Evolutionary conservation across 192 early-diverging fungal genomes (phyloP).

Genomic region (Dissophora globulifera): DNA sequence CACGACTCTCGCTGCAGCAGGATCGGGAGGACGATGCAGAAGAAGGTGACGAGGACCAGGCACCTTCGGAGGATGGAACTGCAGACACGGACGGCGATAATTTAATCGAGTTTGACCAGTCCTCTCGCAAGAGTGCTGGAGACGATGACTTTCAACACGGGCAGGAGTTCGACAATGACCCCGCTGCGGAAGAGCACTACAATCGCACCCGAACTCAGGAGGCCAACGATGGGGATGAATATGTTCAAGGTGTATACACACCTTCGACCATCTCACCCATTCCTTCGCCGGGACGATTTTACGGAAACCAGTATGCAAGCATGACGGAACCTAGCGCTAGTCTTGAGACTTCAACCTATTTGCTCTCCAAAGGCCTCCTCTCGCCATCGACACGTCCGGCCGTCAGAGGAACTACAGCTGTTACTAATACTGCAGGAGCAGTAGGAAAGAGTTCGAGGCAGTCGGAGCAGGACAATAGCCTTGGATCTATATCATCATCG

Average conservation of each 20-base stretch:
- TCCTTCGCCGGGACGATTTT: slow-evolving; percentile 39
- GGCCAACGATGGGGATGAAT: slow-evolving; percentile 13
- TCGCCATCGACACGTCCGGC: slow-evolving; percentile 26
- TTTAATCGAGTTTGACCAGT: slow-evolving; percentile 21
- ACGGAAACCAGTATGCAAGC: slow-evolving; percentile 13
- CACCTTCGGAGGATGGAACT: slow-evolving; percentile 30
- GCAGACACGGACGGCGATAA: slow-evolving; percentile 29
- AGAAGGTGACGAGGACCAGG: slow-evolving; percentile 20
- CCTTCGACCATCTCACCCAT: slow-evolving; percentile 52
- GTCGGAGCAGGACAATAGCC: neutral
- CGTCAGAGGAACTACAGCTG: neutral
- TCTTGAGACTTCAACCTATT: slow-evolving; percentile 21
- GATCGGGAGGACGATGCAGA: slow-evolving; percentile 30
- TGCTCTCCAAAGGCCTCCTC: slow-evolving; percentile 31
- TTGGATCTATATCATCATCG: too few species aligned
- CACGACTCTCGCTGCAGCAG: slow-evolving; percentile 39
- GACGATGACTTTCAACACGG: slow-evolving; percentile 11
- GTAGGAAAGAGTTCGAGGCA: slow-evolving; percentile 13
- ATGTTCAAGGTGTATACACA: slow-evolving; percentile 24
- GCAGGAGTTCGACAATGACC: slow-evolving; percentile 1
- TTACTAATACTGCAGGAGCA: neutral
- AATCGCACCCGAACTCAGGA: neutral
- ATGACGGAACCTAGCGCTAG: slow-evolving; percentile 26
- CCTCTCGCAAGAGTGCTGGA: slow-evolving; percentile 20
- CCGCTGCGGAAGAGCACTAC: slow-evolving; percentile 1